These are phyloP conservation scores for Populus tremula DNA, from an alignment of 345 rosid genomes.

Conservation along the genomic window DNA sequence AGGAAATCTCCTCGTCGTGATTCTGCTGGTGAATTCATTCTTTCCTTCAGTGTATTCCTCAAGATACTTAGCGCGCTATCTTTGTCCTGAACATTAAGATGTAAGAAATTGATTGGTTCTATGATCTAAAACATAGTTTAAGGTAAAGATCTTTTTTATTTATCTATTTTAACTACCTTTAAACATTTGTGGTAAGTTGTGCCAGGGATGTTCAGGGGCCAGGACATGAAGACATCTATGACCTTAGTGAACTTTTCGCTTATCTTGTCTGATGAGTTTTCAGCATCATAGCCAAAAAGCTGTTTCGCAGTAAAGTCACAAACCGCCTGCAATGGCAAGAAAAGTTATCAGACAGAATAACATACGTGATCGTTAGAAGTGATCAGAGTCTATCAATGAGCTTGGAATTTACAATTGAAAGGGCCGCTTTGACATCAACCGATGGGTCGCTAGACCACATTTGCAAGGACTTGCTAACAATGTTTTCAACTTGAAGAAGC, in stretches of 20 bases:
- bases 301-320: slow-evolving; percentile 21
- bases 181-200: slow-evolving; percentile 26
- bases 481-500: slow-evolving; percentile 20
- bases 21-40: slow-evolving; percentile 11
- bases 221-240: slow-evolving; percentile 27
- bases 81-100: slow-evolving; percentile 4
- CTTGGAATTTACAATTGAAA: background rate
- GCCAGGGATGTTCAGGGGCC: slow-evolving; percentile 38
- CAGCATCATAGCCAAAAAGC: slow-evolving; percentile 27
- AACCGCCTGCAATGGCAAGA: slow-evolving; percentile 25
- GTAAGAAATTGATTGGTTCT: background rate
- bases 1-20: slow-evolving; percentile 21
- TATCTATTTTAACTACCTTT: slow-evolving; percentile 16
- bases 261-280: slow-evolving; percentile 10
- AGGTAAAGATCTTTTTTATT: background rate
- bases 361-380: background rate
- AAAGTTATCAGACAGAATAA: background rate
- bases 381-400: background rate
- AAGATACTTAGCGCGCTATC: slow-evolving; percentile 4
- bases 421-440: background rate
- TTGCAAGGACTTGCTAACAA: slow-evolving; percentile 4
- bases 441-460: slow-evolving; percentile 16
- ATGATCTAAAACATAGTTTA: background rate
- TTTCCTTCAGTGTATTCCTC: slow-evolving; percentile 1
- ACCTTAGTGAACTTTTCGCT: slow-evolving; percentile 5